These are phyloP conservation scores for Auxenochlorella protothecoides DNA, from an alignment of 139 green algal species.

Conservation along the genomic window DNA sequence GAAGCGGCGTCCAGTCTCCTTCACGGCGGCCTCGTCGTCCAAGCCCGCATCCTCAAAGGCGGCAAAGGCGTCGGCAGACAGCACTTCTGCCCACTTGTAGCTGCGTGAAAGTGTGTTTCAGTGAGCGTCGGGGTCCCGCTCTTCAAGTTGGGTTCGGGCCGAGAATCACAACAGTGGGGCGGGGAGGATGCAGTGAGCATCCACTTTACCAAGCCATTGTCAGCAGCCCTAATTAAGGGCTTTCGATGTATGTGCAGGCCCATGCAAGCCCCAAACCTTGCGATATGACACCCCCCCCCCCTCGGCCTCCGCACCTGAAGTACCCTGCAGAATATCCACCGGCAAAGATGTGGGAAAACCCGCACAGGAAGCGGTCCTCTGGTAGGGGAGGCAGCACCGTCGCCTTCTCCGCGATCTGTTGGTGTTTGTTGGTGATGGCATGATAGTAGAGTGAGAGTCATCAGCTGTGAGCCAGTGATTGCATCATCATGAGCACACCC, in stretches of 20 bases:
- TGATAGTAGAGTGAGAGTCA: no score
- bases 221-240: no score
- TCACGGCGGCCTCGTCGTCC: slow-evolving; percentile 60
- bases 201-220: no score
- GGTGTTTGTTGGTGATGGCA: not conserved
- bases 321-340: slow-evolving; percentile 83
- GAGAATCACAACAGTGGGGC: no score
- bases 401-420: slow-evolving; percentile 44
- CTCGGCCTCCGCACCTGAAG: not conserved
- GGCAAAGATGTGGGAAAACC: slow-evolving; percentile 94
- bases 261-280: no score
- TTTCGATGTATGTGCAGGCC: no score
- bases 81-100: slow-evolving; percentile 87
- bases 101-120: not conserved
- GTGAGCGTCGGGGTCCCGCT: no score
- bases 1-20: slow-evolving; percentile 61
- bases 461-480: no score
- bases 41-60: slow-evolving; percentile 93
- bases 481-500: no score
- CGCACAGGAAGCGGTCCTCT: slow-evolving; percentile 91
- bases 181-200: not conserved
- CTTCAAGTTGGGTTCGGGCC: no score
- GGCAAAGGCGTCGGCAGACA: slow-evolving; percentile 85
- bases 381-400: slow-evolving; percentile 67
- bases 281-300: no score